A percentile compares a stretch with the other conserved stretches of the same genome.
These are phyloP conservation scores for Chloroidium sp. DNA, from an alignment of 163 green algal species.

Conservation along the genomic window DNA sequence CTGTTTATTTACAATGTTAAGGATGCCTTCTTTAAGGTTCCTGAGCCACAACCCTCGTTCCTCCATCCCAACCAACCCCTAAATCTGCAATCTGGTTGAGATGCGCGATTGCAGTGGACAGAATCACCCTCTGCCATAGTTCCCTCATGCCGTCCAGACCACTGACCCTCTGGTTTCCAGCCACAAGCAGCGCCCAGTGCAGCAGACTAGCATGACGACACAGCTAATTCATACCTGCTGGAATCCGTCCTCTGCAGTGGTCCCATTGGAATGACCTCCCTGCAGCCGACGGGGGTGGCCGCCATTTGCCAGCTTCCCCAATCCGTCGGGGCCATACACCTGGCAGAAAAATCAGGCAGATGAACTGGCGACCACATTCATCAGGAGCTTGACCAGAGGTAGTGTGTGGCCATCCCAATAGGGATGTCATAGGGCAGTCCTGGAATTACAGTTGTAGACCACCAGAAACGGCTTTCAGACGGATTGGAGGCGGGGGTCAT, in stretches of 20 bases:
- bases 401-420: too few relatives aligned
- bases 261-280: not conserved
- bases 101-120: not conserved
- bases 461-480: too few relatives aligned
- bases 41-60: too few relatives aligned
- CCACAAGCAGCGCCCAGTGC: not conserved
- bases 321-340: constrained; percentile 22
- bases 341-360: not conserved
- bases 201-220: not conserved
- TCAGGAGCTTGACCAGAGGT: too few relatives aligned
- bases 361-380: too few relatives aligned
- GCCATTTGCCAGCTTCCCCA: constrained; percentile 18
- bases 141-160: not conserved
- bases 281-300: constrained; percentile 12
- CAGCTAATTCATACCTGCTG: not conserved
- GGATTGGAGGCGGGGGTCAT: too few relatives aligned
- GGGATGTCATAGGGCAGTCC: too few relatives aligned
- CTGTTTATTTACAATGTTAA: too few relatives aligned
- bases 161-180: not conserved
- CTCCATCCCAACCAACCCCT: too few relatives aligned
- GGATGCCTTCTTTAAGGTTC: too few relatives aligned
- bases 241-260: not conserved
- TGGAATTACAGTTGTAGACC: too few relatives aligned
- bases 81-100: not conserved
- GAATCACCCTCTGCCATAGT: not conserved